A percentile compares a stretch with the other conserved stretches of the same genome.
phyloP scores from a whole-genome alignment of 257 asterid genomes.

The Penstemon barbatus region DNA sequence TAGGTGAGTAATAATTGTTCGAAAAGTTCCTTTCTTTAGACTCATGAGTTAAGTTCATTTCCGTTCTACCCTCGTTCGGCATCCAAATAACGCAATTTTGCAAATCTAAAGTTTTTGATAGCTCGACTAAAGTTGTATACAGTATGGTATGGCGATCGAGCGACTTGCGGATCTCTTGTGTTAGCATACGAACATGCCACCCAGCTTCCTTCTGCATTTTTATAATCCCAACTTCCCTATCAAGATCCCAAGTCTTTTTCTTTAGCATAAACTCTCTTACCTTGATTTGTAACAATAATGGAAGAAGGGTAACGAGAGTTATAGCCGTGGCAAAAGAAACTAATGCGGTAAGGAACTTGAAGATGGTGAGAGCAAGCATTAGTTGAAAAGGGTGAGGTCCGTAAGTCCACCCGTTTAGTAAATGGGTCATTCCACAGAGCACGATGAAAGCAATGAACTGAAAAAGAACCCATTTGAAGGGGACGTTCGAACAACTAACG shows the following conservation, averaged over 20 bases:
- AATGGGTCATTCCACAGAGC: conserved; percentile 95
- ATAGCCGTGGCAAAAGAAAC: conserved; percentile 89
- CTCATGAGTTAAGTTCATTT: conserved; percentile 74
- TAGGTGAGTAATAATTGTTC: conserved; percentile 27
- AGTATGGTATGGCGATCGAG: conserved; percentile 87
- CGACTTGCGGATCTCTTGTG: conserved; percentile 87
- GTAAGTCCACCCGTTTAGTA: conserved; percentile 86
- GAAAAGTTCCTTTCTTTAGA: conserved; percentile 46
- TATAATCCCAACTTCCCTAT: conserved; percentile 71
- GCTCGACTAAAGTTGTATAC: conserved; percentile 81
- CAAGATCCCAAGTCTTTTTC: conserved; percentile 87
- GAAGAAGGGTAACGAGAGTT: conserved; percentile 71
- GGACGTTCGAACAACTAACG: conserved; percentile 73
- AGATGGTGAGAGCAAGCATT: conserved; percentile 77
- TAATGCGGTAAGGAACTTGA: conserved; percentile 79
- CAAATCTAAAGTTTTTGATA: conserved; percentile 72
- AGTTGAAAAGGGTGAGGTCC: conserved; percentile 85
- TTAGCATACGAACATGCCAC: conserved; percentile 88
- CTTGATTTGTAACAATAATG: conserved; percentile 76
- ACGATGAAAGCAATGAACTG: conserved; percentile 84
- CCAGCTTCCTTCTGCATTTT: conserved; percentile 75
- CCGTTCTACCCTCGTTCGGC: conserved; percentile 70
- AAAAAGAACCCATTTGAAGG: conserved; percentile 91
- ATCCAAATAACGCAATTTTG: conserved; percentile 92
- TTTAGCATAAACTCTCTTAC: conserved; percentile 76